Percentiles rank a stretch among this genome's conserved stretches.
Evolutionary conservation across 116 monocot species (phyloP).

Genomic region (Zostera marina): DNA sequence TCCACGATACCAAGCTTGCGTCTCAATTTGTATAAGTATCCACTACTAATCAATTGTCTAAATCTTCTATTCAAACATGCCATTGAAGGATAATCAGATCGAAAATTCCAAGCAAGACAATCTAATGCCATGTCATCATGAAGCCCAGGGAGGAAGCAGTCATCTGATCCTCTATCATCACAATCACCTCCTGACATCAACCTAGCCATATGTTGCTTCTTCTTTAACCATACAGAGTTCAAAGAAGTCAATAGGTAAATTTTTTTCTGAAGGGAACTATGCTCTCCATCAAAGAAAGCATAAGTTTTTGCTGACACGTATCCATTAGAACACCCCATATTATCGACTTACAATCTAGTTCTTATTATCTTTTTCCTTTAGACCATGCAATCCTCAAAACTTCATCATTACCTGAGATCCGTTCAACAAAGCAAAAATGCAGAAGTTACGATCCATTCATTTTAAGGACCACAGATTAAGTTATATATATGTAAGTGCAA

Average conservation of each 20-base stretch:
- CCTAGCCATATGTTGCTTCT: slow-evolving; percentile 12
- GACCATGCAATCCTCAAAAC: not conserved
- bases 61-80: slow-evolving; percentile 49
- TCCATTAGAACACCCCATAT: slow-evolving; percentile 28
- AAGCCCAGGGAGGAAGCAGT: slow-evolving; percentile 51
- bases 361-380: slow-evolving; percentile 12
- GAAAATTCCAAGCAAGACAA: slow-evolving; percentile 46
- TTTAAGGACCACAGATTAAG: not conserved
- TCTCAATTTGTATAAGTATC: slow-evolving; percentile 65
- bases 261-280: slow-evolving; percentile 29
- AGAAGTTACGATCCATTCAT: not conserved
- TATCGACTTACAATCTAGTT: slow-evolving; percentile 12
- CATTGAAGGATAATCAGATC: slow-evolving; percentile 67
- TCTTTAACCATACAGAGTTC: slow-evolving; percentile 9
- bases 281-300: slow-evolving; percentile 21
- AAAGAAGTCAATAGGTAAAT: slow-evolving; percentile 17
- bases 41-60: slow-evolving; percentile 39
- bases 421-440: not conserved
- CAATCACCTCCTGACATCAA: slow-evolving; percentile 10
- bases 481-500: not conserved
- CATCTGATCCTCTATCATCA: slow-evolving; percentile 29
- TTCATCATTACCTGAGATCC: not conserved
- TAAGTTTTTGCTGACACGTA: slow-evolving; percentile 21
- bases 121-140: slow-evolving; percentile 63
- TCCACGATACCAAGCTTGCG: slow-evolving; percentile 45